These are phyloP conservation scores for Cercospora janseana DNA, from an alignment of 2,329 filamentous ascomycete genomes.

Conservation along the genomic window DNA sequence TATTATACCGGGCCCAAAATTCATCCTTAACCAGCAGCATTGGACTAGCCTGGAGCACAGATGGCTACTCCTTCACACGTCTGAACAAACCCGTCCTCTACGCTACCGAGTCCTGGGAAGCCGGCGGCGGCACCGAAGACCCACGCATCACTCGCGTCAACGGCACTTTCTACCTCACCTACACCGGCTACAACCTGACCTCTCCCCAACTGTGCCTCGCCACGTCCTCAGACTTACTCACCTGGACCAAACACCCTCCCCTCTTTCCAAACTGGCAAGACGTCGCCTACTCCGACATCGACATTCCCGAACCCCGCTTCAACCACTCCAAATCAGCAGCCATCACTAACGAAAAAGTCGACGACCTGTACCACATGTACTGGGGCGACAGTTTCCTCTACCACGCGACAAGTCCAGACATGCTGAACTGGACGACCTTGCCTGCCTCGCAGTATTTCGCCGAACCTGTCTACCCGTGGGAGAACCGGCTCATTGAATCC, in stretches of 20 bases:
- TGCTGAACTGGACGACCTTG: constrained; percentile 35
- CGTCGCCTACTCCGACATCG: constrained; percentile 25
- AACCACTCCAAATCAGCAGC: constrained; percentile 31
- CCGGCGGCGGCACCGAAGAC: constrained; percentile 39
- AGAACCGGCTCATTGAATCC: constrained; percentile 38
- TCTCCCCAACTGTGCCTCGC: constrained; percentile 39
- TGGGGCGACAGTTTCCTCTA: constrained; percentile 39
- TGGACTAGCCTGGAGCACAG: constrained; percentile 40
- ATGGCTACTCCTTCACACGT: constrained; percentile 40
- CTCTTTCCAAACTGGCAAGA: constrained; percentile 34
- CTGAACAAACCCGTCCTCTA: constrained; percentile 36
- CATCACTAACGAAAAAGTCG: constrained; percentile 35
- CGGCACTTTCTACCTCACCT: constrained; percentile 42
- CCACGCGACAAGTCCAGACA: constrained; percentile 34
- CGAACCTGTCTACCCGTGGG: constrained; percentile 34
- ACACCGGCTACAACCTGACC: constrained; percentile 38
- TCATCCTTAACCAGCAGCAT: constrained; percentile 36
- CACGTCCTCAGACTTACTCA: constrained; percentile 39
- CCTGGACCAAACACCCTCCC: constrained; percentile 38
- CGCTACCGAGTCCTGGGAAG: constrained; percentile 38
- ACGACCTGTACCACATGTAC: constrained; percentile 40
- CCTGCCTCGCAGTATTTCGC: constrained; percentile 29
- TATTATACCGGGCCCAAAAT: constrained; percentile 42
- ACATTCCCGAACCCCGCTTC: constrained; percentile 22
- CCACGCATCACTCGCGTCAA: constrained; percentile 40